Percentiles rank a stretch among this genome's conserved stretches.
Conservation (phyloP, 1,284 basidiomycete species). For the Puccinia triticina region DNA sequence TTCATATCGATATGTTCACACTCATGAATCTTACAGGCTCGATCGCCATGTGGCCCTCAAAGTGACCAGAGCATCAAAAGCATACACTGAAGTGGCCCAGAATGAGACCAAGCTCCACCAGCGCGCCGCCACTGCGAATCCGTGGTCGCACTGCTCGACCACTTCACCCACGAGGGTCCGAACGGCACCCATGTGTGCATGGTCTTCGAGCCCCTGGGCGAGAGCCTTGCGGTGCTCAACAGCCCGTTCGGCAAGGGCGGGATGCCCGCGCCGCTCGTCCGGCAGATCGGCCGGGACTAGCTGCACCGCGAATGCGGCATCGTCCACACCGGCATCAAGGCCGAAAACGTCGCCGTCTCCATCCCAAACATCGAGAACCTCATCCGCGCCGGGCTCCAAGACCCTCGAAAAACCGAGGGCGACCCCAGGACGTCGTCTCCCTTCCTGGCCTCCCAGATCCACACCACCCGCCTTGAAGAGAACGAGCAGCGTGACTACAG, state of each 20-base stretch:
- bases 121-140: slow-evolving; percentile 82
- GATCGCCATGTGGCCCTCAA: slow-evolving; percentile 97
- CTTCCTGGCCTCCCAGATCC: slow-evolving; percentile 19
- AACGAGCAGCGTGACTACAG: slow-evolving; percentile 68
- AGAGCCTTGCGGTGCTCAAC: slow-evolving; percentile 96
- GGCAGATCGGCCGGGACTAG: slow-evolving; percentile 97
- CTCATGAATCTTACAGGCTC: slow-evolving; percentile 65
- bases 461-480: slow-evolving; percentile 16
- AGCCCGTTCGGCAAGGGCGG: slow-evolving; percentile 84
- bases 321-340: slow-evolving; percentile 89
- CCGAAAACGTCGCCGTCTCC: slow-evolving; percentile 94
- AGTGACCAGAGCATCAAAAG: slow-evolving; percentile 93
- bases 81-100: slow-evolving; percentile 94
- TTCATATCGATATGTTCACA: too few relatives aligned
- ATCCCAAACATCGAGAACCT: slow-evolving; percentile 97
- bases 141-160: slow-evolving; percentile 95
- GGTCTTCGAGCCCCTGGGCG: slow-evolving; percentile 98
- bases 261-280: slow-evolving; percentile 88
- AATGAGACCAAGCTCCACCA: slow-evolving; percentile 99
- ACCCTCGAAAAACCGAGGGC: slow-evolving; percentile 61
- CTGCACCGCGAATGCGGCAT: slow-evolving; percentile 96
- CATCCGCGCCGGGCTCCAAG: slow-evolving; percentile 79
- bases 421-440: slow-evolving; percentile 66
- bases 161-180: slow-evolving; percentile 93
- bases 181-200: slow-evolving; percentile 98